Percentiles rank a stretch among this genome's conserved stretches.
Evolutionary conservation across 352 stramenopile species (phyloP).

Genomic region (Globisporangium uncinulatum): DNA sequence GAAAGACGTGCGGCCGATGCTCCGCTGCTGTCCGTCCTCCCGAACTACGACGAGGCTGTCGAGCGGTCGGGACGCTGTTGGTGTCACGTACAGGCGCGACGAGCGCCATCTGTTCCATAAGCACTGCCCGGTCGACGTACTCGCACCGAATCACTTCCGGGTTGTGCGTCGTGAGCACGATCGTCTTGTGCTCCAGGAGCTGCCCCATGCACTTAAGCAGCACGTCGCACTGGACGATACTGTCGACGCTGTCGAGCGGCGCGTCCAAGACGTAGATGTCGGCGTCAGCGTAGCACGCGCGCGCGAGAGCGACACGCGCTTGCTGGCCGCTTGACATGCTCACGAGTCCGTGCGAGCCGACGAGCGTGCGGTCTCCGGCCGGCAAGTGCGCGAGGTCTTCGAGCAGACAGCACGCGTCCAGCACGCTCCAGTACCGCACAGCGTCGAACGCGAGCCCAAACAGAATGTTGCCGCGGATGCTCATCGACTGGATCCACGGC

Average conservation of each 20-base stretch:
- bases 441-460: constrained; percentile 85
- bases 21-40: constrained; percentile 5
- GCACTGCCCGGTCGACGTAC: constrained; percentile 34
- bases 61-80: not conserved
- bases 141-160: constrained; percentile 37
- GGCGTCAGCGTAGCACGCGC: constrained; percentile 46
- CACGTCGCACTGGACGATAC: constrained; percentile 52
- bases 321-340: constrained; percentile 58
- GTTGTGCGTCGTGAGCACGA: constrained; percentile 52
- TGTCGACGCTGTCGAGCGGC: constrained; percentile 48
- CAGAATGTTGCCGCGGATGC: constrained; percentile 96
- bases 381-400: constrained; percentile 37
- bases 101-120: constrained; percentile 26
- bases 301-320: constrained; percentile 46
- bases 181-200: constrained; percentile 43
- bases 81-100: constrained; percentile 7
- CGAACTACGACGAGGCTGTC: constrained; percentile 14
- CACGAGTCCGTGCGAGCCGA: constrained; percentile 38
- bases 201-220: constrained; percentile 50
- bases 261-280: constrained; percentile 50
- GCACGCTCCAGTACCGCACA: constrained; percentile 53
- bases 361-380: constrained; percentile 47
- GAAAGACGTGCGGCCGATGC: constrained; percentile 1
- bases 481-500: constrained; percentile 96
- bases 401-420: constrained; percentile 51